Evolutionary conservation across 2,329 filamentous ascomycete species (phyloP).

Genomic region (Diaporthe capsici): DNA sequence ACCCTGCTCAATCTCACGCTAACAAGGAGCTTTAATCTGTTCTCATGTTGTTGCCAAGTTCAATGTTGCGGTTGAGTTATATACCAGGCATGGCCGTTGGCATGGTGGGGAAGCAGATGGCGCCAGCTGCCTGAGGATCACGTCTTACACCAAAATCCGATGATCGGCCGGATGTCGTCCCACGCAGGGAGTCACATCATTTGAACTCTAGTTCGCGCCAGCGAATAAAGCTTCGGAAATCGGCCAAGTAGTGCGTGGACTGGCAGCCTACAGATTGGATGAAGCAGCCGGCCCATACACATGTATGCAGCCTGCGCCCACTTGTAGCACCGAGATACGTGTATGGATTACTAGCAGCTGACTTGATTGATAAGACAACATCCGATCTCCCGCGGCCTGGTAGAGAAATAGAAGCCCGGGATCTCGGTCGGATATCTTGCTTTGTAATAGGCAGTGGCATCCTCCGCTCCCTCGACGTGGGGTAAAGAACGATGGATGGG

Average conservation of each 20-base stretch:
- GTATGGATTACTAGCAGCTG: slow-evolving; percentile 9
- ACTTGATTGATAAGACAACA: slow-evolving; percentile 19
- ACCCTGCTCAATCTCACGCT: slow-evolving; percentile 12
- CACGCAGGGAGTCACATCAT: slow-evolving; percentile 40
- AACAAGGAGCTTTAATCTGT: not conserved
- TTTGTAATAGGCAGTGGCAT: slow-evolving; percentile 15
- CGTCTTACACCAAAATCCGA: slow-evolving; percentile 45
- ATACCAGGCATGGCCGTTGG: slow-evolving; percentile 29
- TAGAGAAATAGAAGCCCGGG: not conserved
- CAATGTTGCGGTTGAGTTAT: slow-evolving; percentile 33
- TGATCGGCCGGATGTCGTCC: slow-evolving; percentile 39
- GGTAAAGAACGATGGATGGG: not conserved
- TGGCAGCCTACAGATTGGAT: slow-evolving; percentile 1
- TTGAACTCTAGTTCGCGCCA: slow-evolving; percentile 34
- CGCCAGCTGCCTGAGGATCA: slow-evolving; percentile 47
- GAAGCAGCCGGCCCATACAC: not conserved
- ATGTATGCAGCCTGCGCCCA: slow-evolving; percentile 1
- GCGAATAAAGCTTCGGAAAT: slow-evolving; percentile 15
- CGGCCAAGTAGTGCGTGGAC: not conserved
- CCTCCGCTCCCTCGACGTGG: not conserved
- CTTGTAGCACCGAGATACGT: slow-evolving; percentile 5
- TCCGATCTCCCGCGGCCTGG: slow-evolving; percentile 1
- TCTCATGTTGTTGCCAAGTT: not conserved
- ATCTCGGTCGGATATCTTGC: slow-evolving; percentile 28
- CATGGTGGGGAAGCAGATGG: slow-evolving; percentile 43